Evolutionary conservation across 768 basidiomycete genomes (phyloP).

Genomic region (Calocybe cyanea): DNA sequence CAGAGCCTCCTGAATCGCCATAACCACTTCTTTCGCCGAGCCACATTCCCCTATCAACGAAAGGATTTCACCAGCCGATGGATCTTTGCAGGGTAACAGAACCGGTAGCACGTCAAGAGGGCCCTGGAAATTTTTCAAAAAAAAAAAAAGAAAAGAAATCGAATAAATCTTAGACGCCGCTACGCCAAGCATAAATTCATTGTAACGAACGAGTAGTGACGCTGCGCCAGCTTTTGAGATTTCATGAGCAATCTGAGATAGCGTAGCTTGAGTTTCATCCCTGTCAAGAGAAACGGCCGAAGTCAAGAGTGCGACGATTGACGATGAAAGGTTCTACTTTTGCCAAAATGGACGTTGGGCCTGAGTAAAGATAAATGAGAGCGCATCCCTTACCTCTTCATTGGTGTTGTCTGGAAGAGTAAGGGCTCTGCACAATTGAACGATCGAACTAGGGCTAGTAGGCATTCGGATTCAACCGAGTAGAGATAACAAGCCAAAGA

Average conservation of each 20-base stretch:
- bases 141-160: slow-evolving; percentile 2
- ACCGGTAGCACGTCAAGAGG: slow-evolving; percentile 39
- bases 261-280: slow-evolving; percentile 19
- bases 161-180: too few species aligned
- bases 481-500: slow-evolving; percentile 1
- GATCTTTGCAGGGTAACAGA: slow-evolving; percentile 34
- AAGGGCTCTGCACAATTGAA: slow-evolving; percentile 5
- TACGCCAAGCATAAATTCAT: too few species aligned
- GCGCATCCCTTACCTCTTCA: slow-evolving; percentile 10
- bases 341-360: neutral
- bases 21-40: slow-evolving; percentile 43
- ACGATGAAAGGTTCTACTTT: slow-evolving; percentile 8
- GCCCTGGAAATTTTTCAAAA: slow-evolving; percentile 28
- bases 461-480: too few species aligned
- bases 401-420: slow-evolving; percentile 4
- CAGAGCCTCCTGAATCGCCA: slow-evolving; percentile 42
- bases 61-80: slow-evolving; percentile 35
- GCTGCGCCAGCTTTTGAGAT: slow-evolving; percentile 22
- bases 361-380: neutral
- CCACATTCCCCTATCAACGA: slow-evolving; percentile 36
- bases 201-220: slow-evolving; percentile 22
- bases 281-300: slow-evolving; percentile 29
- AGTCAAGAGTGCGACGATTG: slow-evolving; percentile 30
- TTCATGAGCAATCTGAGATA: slow-evolving; percentile 28
- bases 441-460: slow-evolving; percentile 1